Conservation (phyloP, 2,329 filamentous ascomycete genomes). For the Ophiocordyceps camponoti-leonardi region DNA sequence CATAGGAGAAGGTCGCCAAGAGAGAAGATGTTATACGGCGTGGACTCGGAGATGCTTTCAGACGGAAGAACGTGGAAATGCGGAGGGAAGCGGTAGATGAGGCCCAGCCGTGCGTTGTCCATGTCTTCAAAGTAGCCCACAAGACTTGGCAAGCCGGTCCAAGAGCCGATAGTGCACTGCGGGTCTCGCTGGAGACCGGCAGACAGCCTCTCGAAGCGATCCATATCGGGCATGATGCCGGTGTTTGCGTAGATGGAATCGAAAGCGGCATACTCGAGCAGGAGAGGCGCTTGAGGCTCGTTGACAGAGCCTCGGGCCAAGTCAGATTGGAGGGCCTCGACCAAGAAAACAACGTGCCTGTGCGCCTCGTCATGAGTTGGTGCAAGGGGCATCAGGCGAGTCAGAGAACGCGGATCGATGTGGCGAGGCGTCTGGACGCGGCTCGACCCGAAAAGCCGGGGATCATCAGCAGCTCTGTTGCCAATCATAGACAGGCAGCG, state of each 20-base stretch:
- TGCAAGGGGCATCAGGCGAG: conserved; percentile 14
- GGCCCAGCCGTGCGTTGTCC: conserved; percentile 49
- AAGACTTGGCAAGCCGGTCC: conserved; percentile 43
- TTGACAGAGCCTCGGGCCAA: conserved; percentile 23
- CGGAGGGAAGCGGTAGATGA: conserved; percentile 58
- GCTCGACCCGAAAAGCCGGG: conserved; percentile 37
- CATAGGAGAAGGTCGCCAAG: conserved; percentile 34
- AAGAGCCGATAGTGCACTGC: conserved; percentile 33
- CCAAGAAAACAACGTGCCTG: conserved; percentile 15
- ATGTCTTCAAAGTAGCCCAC: conserved; percentile 62
- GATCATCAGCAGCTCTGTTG: conserved; percentile 25
- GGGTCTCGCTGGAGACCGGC: conserved; percentile 37
- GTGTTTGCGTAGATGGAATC: conserved; percentile 44
- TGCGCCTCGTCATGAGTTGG: conserved; percentile 11
- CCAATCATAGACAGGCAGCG: conserved; percentile 12
- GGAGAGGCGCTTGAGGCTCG: conserved; percentile 35
- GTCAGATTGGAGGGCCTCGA: conserved; percentile 32
- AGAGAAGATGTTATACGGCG: conserved; percentile 33
- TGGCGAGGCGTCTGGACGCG: conserved; percentile 44
- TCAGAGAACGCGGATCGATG: conserved; percentile 31
- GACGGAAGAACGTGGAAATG: conserved; percentile 42
- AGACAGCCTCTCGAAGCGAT: conserved; percentile 46
- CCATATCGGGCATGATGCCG: conserved; percentile 46
- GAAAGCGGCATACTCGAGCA: conserved; percentile 55
- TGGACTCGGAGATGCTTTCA: conserved; percentile 30